These are phyloP conservation scores for Fraxinus americana DNA, from an alignment of 257 asterid genomes.

Conservation along the genomic window DNA sequence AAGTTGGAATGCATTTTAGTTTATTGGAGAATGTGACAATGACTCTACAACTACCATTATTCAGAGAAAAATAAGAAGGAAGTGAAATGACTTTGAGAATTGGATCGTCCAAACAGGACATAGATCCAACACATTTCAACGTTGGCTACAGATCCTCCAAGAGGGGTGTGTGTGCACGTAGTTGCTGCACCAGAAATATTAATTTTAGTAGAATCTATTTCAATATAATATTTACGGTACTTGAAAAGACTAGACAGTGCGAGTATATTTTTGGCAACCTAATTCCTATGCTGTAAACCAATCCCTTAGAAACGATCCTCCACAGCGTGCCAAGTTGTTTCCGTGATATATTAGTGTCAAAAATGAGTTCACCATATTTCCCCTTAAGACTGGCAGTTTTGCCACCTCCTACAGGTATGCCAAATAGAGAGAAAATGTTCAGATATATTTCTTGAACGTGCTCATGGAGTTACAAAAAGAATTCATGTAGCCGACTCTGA, in stretches of 20 bases:
- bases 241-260: not conserved
- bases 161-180: constrained; percentile 26
- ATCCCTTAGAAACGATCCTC: constrained; percentile 46
- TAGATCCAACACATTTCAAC: not conserved
- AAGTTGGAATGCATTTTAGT: too few species aligned
- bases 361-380: constrained; percentile 43
- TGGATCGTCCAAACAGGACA: not conserved
- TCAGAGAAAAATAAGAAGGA: too few species aligned
- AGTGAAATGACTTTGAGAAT: not conserved
- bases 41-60: too few species aligned
- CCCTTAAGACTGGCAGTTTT: constrained; percentile 38
- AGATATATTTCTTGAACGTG: not conserved
- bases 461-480: not conserved
- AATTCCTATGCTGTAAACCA: constrained; percentile 54
- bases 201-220: too few species aligned
- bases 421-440: not conserved
- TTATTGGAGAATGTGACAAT: too few species aligned
- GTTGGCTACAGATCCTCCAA: not conserved
- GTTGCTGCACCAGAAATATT: constrained; percentile 34
- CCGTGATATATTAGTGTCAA: constrained; percentile 47
- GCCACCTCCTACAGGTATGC: constrained; percentile 41
- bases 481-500: not conserved
- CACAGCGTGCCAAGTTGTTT: constrained; percentile 50
- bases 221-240: not conserved
- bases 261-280: constrained; percentile 24